Base-by-base conservation (phyloP, 2,329 filamentous ascomycete genomes). In the Colletotrichum godetiae region DNA sequence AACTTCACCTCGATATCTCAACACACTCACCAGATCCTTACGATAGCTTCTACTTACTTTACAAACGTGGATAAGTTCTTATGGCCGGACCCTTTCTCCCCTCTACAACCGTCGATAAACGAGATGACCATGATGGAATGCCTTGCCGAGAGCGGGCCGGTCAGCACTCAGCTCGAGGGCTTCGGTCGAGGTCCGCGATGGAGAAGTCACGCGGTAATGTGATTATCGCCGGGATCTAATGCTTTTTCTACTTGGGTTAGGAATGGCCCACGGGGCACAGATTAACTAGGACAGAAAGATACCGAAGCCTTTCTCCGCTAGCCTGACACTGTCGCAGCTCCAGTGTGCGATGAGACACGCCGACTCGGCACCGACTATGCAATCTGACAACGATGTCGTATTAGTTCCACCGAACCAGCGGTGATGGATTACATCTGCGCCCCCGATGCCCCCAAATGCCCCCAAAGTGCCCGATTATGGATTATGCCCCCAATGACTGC, bases 351-450 rank as follows among this genome's bases (percentile, higher is more conserved):
- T 55, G 13, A 24, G n/a, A 57, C 6, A 12, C 24, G 71, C 71
- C 71, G 71, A 73, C 19, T 49, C 71, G 71, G 71, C 60, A 71
- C 71, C 71, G 71, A 66, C 3, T 3, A 52, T 66, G 60, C 70
- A 65, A 12, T 5, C 42, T 22, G 15, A 49, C 31, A 33, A 22
- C 46, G 60, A 73, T 58, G 46, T 61, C 35, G 46, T 35, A 42
- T 42, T 19, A 15, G 56, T 49, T 22, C 56, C 49, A 37, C 61
- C 49, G 46, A 57, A 66, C 33, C 49, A 24, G 46, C 60, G 19
- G 58, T 42, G 46, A 29, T 61, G 67, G 6, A 31, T 35, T 27
- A 11, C 29, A 49, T 52, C 31, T 46, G 62, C 10, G 27, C 49
- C 58, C 31, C 49, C 64, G 19, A 49, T 49, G 4, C 42, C 42